Evolutionary conservation across 257 asterid species (phyloP).

Genomic region (Primulina tabacum): DNA sequence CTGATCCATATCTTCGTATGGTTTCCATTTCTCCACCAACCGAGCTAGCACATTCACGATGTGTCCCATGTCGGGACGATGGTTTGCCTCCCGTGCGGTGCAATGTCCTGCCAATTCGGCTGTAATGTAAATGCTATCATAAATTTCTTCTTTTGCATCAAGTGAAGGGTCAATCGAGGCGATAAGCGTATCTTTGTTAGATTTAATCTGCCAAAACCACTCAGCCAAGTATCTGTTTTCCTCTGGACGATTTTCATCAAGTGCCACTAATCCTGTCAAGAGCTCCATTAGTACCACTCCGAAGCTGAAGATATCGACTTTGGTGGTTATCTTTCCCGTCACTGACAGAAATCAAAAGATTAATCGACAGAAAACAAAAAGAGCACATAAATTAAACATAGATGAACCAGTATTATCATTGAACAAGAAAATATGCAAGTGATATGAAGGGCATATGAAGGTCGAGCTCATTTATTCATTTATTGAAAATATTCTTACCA

Average conservation of each 20-base stretch:
- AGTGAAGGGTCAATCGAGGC: conserved; percentile 62
- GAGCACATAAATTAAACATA: background rate
- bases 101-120: conserved; percentile 76
- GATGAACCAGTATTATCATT: background rate
- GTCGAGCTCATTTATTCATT: background rate
- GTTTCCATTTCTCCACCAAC: conserved; percentile 61
- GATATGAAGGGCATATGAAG: background rate
- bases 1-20: conserved; percentile 41
- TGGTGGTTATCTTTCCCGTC: conserved; percentile 75
- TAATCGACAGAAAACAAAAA: conserved; percentile 1
- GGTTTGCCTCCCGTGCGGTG: conserved; percentile 67
- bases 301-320: conserved; percentile 79
- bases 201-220: conserved; percentile 67
- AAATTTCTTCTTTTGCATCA: conserved; percentile 40
- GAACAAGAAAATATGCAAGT: background rate
- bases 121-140: conserved; percentile 38
- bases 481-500: conserved; percentile 32
- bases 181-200: conserved; percentile 36
- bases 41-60: conserved; percentile 55
- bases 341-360: conserved; percentile 30
- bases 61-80: conserved; percentile 82
- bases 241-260: conserved; percentile 65
- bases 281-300: conserved; percentile 81
- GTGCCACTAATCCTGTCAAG: conserved; percentile 63
- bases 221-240: conserved; percentile 68